Conservation (phyloP, 192 early-diverging fungal genomes). For the Spizellomyces punctatus region DNA sequence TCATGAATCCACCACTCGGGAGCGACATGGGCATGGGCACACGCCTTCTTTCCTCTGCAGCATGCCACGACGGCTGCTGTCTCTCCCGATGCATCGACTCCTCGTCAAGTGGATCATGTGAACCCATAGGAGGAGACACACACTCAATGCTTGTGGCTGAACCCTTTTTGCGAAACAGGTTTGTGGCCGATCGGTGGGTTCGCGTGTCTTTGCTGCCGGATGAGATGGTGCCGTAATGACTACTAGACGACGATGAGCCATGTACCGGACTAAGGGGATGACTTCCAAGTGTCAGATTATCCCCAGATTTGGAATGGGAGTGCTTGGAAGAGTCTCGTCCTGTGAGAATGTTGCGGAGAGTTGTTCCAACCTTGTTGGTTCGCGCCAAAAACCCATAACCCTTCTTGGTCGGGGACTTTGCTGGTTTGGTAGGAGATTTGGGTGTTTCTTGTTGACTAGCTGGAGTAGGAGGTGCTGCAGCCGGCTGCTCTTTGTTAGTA, state of each 20-base stretch:
- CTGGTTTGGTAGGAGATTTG: not conserved
- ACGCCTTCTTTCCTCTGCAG: constrained; percentile 1
- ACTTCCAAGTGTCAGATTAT: too few species aligned
- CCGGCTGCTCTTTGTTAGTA: not conserved
- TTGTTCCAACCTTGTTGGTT: constrained; percentile 16
- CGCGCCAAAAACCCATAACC: not conserved
- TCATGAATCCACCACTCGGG: not conserved
- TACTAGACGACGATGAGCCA: not conserved
- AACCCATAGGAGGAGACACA: not conserved
- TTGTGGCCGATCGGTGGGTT: not conserved
- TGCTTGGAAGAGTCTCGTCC: not conserved
- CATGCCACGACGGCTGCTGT: not conserved
- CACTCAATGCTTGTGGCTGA: not conserved
- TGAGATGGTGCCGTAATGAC: not conserved
- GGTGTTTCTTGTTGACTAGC: not conserved
- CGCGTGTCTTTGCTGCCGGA: not conserved
- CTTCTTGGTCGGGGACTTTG: not conserved
- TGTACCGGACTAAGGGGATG: too few species aligned
- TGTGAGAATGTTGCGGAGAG: constrained; percentile 20
- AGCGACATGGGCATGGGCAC: constrained; percentile 1
- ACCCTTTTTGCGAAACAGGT: not conserved
- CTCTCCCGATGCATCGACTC: not conserved
- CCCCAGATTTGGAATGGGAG: too few species aligned
- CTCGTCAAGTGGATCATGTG: not conserved
- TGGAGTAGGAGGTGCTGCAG: too few species aligned